These are phyloP conservation scores for Pseudocercospora cruenta DNA, from an alignment of 2,329 filamentous ascomycete genomes.

Conservation along the genomic window DNA sequence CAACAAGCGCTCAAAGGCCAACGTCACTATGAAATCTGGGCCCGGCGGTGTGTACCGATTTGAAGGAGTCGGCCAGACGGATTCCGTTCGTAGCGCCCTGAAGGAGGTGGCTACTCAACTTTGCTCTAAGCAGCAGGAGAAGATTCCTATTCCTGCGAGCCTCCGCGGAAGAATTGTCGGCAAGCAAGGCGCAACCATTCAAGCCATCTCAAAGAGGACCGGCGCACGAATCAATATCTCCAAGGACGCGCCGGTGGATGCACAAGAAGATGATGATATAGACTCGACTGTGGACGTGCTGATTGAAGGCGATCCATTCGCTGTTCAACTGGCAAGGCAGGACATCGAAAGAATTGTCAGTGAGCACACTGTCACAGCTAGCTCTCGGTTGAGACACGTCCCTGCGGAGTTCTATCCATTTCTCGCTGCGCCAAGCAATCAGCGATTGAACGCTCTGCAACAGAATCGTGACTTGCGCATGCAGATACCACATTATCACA, in stretches of 20 bases:
- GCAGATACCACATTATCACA: conserved; percentile 79
- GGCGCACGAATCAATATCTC: conserved; percentile 90
- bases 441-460: conserved; percentile 69
- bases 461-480: conserved; percentile 75
- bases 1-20: conserved; percentile 87
- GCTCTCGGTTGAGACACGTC: conserved; percentile 78
- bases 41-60: conserved; percentile 76
- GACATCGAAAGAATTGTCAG: conserved; percentile 86
- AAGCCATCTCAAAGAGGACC: conserved; percentile 84
- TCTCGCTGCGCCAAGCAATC: conserved; percentile 78
- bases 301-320: conserved; percentile 88
- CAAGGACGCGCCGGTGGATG: conserved; percentile 68
- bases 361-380: conserved; percentile 81
- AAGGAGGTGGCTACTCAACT: conserved; percentile 88
- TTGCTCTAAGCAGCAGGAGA: conserved; percentile 75
- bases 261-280: conserved; percentile 71
- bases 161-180: conserved; percentile 90
- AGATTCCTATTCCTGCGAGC: conserved; percentile 79
- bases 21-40: conserved; percentile 75
- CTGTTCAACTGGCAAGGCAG: conserved; percentile 79
- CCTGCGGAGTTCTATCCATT: conserved; percentile 95
- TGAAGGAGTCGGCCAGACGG: conserved; percentile 80
- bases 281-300: conserved; percentile 77
- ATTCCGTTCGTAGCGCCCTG: conserved; percentile 83
- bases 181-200: conserved; percentile 85